A percentile compares a stretch with the other conserved stretches of the same genome.
Conservation (phyloP, 148 eudicot genomes). For the Rhododendron ovatum region DNA sequence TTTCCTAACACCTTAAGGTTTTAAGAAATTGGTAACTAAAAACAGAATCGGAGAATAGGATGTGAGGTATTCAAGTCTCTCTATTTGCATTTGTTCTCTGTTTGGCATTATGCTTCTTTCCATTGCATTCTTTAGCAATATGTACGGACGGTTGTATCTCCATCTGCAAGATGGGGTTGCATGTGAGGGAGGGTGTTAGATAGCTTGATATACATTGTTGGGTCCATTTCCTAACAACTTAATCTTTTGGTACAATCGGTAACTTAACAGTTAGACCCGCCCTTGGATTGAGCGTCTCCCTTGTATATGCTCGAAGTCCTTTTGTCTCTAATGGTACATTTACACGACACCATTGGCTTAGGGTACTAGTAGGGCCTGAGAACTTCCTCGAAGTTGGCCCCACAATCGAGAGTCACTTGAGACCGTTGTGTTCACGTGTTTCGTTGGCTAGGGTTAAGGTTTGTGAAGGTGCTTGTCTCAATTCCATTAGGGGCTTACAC, state of each 20-base stretch:
- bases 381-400: neutral
- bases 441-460: neutral
- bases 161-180: neutral
- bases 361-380: neutral
- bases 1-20: neutral
- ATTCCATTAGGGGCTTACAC: neutral
- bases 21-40: neutral
- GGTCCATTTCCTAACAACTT: neutral
- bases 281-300: neutral
- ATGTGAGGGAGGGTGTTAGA: neutral
- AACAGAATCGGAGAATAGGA: neutral
- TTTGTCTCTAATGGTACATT: neutral
- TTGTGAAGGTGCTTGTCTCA: neutral
- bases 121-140: neutral
- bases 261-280: neutral
- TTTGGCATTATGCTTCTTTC: neutral
- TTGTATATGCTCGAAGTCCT: neutral
- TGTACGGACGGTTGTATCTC: neutral
- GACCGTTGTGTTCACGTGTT: neutral
- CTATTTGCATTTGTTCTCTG: neutral
- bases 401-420: neutral
- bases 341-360: neutral
- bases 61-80: neutral
- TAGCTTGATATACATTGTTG: neutral
- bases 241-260: neutral